A percentile compares a stretch with the other conserved stretches of the same genome.
phyloP scores from a whole-genome alignment of 306 rosid species.

The Cicer arietinum region DNA sequence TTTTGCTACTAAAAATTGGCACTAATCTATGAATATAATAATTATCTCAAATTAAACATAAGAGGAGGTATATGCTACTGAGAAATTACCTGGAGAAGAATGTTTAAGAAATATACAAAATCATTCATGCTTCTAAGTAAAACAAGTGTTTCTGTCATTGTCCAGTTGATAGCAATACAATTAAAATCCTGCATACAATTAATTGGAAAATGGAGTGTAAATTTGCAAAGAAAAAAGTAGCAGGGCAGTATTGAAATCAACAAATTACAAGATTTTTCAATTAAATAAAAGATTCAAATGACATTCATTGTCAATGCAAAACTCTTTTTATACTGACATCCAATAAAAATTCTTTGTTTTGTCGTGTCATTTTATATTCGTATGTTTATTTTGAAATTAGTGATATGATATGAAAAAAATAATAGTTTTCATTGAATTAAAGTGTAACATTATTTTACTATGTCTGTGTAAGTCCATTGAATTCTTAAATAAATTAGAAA shows the following conservation, averaged over 20 bases:
- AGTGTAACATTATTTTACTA: too few relatives aligned
- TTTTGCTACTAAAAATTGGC: too few relatives aligned
- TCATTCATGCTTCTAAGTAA: conserved; percentile 72
- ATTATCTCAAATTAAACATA: neutral
- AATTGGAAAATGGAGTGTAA: conserved; percentile 17
- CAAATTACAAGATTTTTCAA: conserved; percentile 3
- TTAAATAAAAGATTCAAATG: neutral
- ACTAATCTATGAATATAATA: too few relatives aligned
- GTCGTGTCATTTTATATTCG: too few relatives aligned
- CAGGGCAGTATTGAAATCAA: conserved; percentile 19
- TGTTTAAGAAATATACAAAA: conserved; percentile 66
- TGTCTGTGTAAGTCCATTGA: too few relatives aligned
- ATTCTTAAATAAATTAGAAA: neutral
- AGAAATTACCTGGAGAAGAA: conserved; percentile 78
- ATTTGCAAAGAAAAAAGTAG: conserved; percentile 9
- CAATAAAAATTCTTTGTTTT: too few relatives aligned
- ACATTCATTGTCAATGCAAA: too few relatives aligned
- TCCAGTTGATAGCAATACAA: conserved; percentile 62
- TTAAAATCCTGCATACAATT: conserved; percentile 53
- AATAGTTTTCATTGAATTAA: too few relatives aligned
- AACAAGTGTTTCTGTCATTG: conserved; percentile 60
- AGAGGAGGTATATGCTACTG: neutral
- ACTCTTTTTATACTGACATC: too few relatives aligned
- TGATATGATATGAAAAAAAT: too few relatives aligned
- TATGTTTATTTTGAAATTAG: too few relatives aligned